These are phyloP conservation scores for Colletotrichum sojae DNA, from an alignment of 2,329 filamentous ascomycete genomes.

Conservation along the genomic window DNA sequence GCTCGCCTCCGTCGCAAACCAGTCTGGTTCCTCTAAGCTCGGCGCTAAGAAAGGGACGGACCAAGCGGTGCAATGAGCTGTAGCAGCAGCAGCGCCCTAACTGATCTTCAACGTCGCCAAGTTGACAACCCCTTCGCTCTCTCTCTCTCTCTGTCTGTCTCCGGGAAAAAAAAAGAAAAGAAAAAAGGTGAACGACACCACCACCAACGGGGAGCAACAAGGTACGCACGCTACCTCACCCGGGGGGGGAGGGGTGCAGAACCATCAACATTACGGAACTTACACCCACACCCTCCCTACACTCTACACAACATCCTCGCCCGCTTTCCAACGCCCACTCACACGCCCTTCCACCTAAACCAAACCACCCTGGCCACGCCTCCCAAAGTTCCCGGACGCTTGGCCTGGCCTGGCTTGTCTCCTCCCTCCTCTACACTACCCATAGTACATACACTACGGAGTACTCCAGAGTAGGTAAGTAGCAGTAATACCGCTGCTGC, in stretches of 20 bases:
- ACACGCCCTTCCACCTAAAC: not conserved
- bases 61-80: constrained; percentile 18
- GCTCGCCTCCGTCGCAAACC: constrained; percentile 36
- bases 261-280: constrained; percentile 19
- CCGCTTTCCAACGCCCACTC: constrained; percentile 7
- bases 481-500: not conserved
- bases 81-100: constrained; percentile 15
- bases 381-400: constrained; percentile 38
- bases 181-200: constrained; percentile 12
- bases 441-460: too few relatives aligned
- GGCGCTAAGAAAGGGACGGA: constrained; percentile 15
- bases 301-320: not conserved
- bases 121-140: too few relatives aligned
- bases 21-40: constrained; percentile 12
- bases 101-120: constrained; percentile 39
- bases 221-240: constrained; percentile 26
- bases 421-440: not conserved
- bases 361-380: constrained; percentile 13
- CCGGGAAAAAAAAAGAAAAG: constrained; percentile 14
- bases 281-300: constrained; percentile 8
- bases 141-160: not conserved
- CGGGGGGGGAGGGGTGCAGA: not conserved
- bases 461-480: not conserved
- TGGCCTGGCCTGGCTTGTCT: constrained; percentile 25
- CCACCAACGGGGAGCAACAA: constrained; percentile 10